Percentiles rank a stretch among this genome's conserved stretches.
phyloP scores from a whole-genome alignment of 2,329 filamentous ascomycete genomes.

The Nothophoma quercina region DNA sequence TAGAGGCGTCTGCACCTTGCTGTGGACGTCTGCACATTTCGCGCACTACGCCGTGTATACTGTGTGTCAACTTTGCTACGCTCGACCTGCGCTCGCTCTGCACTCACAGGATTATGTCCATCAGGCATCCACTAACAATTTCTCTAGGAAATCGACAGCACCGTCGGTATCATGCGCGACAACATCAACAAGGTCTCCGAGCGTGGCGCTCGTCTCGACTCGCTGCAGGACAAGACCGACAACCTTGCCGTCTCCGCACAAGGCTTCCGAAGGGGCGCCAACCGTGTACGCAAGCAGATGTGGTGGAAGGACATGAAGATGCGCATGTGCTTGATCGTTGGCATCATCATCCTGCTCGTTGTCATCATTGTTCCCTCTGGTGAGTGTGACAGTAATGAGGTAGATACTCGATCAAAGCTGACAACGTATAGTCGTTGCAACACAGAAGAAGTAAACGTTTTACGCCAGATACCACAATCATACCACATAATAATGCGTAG shows the following conservation, averaged over 20 bases:
- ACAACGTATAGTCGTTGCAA: conserved; percentile 37
- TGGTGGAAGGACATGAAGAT: conserved; percentile 99
- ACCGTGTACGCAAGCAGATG: conserved; percentile 92
- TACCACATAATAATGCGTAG: conserved; percentile 40
- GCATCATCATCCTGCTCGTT: conserved; percentile 88
- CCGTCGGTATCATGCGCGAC: conserved; percentile 92
- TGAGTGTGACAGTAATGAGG: conserved; percentile 57
- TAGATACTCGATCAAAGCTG: conserved; percentile 4
- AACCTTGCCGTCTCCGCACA: conserved; percentile 92
- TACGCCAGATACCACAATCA: conserved; percentile 37
- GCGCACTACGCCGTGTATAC: not conserved
- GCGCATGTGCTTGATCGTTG: conserved; percentile 93
- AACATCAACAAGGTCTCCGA: conserved; percentile 98
- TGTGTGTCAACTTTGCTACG: not conserved
- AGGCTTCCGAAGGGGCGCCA: conserved; percentile 94
- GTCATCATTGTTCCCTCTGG: conserved; percentile 94
- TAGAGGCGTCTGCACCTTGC: not conserved
- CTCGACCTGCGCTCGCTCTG: not conserved
- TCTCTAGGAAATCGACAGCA: conserved; percentile 94
- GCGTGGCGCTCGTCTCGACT: conserved; percentile 87
- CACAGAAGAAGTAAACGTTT: conserved; percentile 30
- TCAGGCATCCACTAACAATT: conserved; percentile 8
- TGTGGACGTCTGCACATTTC: not conserved
- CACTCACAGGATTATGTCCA: not conserved
- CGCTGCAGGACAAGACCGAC: conserved; percentile 90